These are phyloP conservation scores for Paramecium caudatum DNA, from an alignment of 73 alveolate genomes.

Conservation along the genomic window DNA sequence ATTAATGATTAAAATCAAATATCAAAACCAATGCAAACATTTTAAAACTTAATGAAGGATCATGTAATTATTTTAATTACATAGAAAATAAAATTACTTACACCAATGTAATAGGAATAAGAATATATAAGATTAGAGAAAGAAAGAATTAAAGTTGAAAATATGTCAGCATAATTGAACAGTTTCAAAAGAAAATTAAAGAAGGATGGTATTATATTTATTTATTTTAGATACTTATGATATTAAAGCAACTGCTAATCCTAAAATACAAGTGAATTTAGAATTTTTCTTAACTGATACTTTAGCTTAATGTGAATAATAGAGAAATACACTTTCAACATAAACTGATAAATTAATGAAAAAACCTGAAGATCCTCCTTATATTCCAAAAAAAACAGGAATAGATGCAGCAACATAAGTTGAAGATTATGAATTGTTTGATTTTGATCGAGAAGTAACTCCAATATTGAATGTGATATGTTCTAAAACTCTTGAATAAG, in stretches of 20 bases:
- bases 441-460: slow-evolving; percentile 96
- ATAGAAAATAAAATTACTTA: slow-evolving; percentile 73
- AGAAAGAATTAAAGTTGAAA: slow-evolving; percentile 79
- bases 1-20: slow-evolving; percentile 74
- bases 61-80: slow-evolving; percentile 66
- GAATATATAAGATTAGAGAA: slow-evolving; percentile 77
- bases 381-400: slow-evolving; percentile 98
- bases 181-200: slow-evolving; percentile 83
- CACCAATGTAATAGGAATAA: slow-evolving; percentile 77
- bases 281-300: slow-evolving; percentile 91
- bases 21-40: slow-evolving; percentile 71
- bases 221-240: slow-evolving; percentile 83
- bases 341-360: slow-evolving; percentile 96
- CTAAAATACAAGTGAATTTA: slow-evolving; percentile 91
- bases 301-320: slow-evolving; percentile 77
- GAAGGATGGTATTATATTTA: slow-evolving; percentile 67
- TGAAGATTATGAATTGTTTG: slow-evolving; percentile 96
- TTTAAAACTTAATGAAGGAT: slow-evolving; percentile 76
- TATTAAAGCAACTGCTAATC: slow-evolving; percentile 93
- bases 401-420: slow-evolving; percentile 97
- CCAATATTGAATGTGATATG: slow-evolving; percentile 97
- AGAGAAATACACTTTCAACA: slow-evolving; percentile 82
- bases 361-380: slow-evolving; percentile 95
- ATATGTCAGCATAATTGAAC: slow-evolving; percentile 79
- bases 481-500: slow-evolving; percentile 95